A percentile compares a stretch with the other conserved stretches of the same genome.
Evolutionary conservation across 2,329 filamentous ascomycete species (phyloP).

Genomic region (Amauroascus niger): DNA sequence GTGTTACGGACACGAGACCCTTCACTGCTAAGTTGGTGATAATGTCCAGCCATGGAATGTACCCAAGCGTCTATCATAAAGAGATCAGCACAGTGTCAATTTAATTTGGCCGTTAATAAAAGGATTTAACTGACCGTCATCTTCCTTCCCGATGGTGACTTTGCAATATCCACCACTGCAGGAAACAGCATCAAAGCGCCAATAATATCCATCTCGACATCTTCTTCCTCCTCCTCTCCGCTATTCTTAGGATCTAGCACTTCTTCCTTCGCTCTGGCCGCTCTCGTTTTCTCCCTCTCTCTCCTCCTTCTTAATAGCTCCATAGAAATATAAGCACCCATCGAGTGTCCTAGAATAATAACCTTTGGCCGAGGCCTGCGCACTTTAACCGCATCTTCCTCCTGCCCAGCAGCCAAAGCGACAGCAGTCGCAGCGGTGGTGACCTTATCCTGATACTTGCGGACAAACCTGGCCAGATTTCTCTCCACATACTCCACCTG

Average conservation of each 20-base stretch:
- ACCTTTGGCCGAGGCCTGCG: slow-evolving; percentile 34
- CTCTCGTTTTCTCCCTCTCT: slow-evolving; percentile 21
- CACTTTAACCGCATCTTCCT: not conserved
- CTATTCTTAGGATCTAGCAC: slow-evolving; percentile 17
- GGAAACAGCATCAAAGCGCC: slow-evolving; percentile 61
- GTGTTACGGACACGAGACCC: slow-evolving; percentile 37
- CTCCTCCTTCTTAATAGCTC: slow-evolving; percentile 55
- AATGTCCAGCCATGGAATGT: slow-evolving; percentile 32
- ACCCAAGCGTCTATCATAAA: slow-evolving; percentile 24
- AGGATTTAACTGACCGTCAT: slow-evolving; percentile 31
- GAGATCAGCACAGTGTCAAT: not conserved
- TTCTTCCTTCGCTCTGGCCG: not conserved
- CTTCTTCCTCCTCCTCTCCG: slow-evolving; percentile 2
- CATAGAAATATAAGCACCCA: slow-evolving; percentile 62
- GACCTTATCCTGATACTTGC: slow-evolving; percentile 16
- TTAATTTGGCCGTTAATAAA: not conserved
- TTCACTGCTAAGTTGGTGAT: slow-evolving; percentile 33
- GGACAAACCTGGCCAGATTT: slow-evolving; percentile 35
- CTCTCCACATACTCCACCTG: slow-evolving; percentile 43
- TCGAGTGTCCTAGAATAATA: slow-evolving; percentile 62
- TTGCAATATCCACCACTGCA: slow-evolving; percentile 61
- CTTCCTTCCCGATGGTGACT: slow-evolving; percentile 50
- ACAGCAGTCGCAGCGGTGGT: not conserved
- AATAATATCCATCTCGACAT: slow-evolving; percentile 30
- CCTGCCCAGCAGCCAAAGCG: not conserved